Conservation (phyloP, 2,329 filamentous ascomycete genomes). For the Colletotrichum echinochloae region DNA sequence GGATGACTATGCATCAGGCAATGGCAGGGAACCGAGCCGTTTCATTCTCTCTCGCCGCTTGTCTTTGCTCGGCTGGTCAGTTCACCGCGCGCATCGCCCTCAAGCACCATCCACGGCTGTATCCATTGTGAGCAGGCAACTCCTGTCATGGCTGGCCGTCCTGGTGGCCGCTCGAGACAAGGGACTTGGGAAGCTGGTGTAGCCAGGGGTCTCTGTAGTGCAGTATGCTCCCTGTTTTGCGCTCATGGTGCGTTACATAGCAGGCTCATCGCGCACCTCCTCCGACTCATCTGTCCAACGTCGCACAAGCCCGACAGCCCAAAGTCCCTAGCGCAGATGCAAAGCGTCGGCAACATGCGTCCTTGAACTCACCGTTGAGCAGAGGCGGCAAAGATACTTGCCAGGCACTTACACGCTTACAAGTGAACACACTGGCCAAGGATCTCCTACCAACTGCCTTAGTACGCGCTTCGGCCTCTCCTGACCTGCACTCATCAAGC, state of each 20-base stretch:
- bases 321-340: conserved; percentile 11
- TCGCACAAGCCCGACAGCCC: conserved; percentile 11
- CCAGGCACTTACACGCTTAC: conserved; percentile 1
- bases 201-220: neutral
- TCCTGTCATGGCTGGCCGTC: neutral
- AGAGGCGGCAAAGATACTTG: neutral
- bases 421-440: conserved; percentile 2
- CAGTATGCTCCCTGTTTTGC: conserved; percentile 8
- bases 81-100: neutral
- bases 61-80: conserved; percentile 2
- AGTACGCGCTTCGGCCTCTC: conserved; percentile 13
- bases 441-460: neutral
- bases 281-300: conserved; percentile 15
- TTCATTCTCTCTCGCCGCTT: neutral
- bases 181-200: conserved; percentile 13
- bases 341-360: conserved; percentile 14
- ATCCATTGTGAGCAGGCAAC: conserved; percentile 4
- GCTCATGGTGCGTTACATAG: neutral
- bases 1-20: conserved; percentile 11
- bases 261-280: conserved; percentile 9
- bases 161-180: conserved; percentile 1
- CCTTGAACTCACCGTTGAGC: conserved; percentile 8
- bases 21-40: neutral
- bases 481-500: conserved; percentile 34
- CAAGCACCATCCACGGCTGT: conserved; percentile 13